Conservation (phyloP, 352 stramenopile genomes). For the Pythium myriotylum region DNA sequence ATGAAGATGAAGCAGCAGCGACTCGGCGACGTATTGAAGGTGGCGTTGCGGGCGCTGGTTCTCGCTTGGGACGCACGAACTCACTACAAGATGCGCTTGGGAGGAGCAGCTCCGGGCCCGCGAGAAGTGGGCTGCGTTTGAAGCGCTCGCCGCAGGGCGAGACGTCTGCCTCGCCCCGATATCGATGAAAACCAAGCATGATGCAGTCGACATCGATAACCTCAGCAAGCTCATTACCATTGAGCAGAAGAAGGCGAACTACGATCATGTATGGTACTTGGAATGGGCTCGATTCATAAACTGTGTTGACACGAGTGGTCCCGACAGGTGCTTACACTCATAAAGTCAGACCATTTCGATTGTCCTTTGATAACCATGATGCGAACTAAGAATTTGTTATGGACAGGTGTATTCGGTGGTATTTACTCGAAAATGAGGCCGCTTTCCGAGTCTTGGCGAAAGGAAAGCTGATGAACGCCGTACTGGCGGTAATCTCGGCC, state of each 20-base stretch:
- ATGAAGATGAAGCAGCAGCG: slow-evolving; percentile 5
- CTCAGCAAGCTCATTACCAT: slow-evolving; percentile 23
- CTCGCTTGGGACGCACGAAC: no score
- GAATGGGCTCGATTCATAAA: no score
- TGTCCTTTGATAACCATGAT: not conserved
- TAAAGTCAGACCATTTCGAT: not conserved
- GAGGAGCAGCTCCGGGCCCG: slow-evolving; percentile 3
- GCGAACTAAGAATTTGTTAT: not conserved
- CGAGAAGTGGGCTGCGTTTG: slow-evolving; percentile 16
- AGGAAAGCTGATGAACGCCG: slow-evolving; percentile 8
- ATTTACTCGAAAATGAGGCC: slow-evolving; percentile 22
- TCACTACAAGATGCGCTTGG: not conserved
- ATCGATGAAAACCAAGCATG: slow-evolving; percentile 12
- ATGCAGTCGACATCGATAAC: slow-evolving; percentile 10
- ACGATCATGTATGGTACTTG: slow-evolving; percentile 20
- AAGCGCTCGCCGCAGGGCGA: slow-evolving; percentile 8
- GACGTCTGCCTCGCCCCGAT: not conserved
- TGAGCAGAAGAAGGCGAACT: slow-evolving; percentile 27
- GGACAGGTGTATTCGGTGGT: slow-evolving; percentile 22
- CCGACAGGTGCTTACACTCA: slow-evolving; percentile 5
- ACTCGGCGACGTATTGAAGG: slow-evolving; percentile 22
- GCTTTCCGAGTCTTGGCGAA: slow-evolving; percentile 18
- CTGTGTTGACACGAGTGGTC: not conserved
- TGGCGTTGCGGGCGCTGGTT: not conserved
- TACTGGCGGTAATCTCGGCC: slow-evolving; percentile 5